Percentiles rank a stretch among this genome's conserved stretches.
Conservation (phyloP, 768 basidiomycete genomes). For the Suillus brevipes region DNA sequence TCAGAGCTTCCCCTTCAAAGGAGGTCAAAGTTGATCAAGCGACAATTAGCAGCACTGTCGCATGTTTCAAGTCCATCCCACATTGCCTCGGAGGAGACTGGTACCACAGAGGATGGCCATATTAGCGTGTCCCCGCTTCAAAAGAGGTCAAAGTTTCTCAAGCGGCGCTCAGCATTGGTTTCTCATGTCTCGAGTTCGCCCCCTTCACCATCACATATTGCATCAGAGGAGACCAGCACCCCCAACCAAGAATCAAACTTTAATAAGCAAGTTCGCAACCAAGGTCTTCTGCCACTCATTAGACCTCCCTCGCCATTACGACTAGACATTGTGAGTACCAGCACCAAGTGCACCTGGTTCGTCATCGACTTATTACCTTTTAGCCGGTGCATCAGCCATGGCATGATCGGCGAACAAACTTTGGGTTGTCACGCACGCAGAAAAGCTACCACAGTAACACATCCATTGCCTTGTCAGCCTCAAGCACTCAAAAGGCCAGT, state of each 20-base stretch:
- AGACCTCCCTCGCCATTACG: constrained; percentile 26
- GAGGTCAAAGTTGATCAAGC: constrained; percentile 14
- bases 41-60: neutral
- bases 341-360: neutral
- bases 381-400: constrained; percentile 32
- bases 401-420: constrained; percentile 27
- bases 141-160: constrained; percentile 11
- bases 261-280: neutral
- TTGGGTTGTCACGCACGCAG: constrained; percentile 9
- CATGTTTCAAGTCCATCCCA: neutral
- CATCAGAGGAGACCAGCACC: neutral
- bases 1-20: neutral
- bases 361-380: constrained; percentile 14
- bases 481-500: constrained; percentile 11
- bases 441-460: neutral
- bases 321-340: constrained; percentile 27
- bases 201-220: no score
- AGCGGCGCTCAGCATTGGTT: neutral
- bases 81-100: neutral
- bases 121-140: neutral
- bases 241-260: neutral
- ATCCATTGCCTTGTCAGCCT: neutral
- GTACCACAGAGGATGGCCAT: neutral
- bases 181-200: neutral
- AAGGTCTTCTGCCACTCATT: constrained; percentile 21